phyloP scores from a whole-genome alignment of 2,329 filamentous ascomycete genomes.

The Botrytis paeoniae region DNA sequence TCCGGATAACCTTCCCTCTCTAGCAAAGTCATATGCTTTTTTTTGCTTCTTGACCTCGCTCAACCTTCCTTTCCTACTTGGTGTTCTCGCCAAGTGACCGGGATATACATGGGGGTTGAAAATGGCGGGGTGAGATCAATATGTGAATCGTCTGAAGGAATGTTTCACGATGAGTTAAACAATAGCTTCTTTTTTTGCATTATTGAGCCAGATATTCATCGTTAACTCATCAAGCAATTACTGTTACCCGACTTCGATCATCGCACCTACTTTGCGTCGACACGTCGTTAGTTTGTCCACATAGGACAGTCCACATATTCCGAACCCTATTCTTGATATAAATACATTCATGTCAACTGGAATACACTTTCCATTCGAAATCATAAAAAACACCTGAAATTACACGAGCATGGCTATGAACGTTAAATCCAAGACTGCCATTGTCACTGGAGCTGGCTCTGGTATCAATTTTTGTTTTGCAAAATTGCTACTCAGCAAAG shows the following conservation, averaged over 20 bases:
- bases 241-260: not conserved
- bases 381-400: not conserved
- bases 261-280: not conserved
- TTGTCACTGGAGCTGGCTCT: slow-evolving; percentile 54
- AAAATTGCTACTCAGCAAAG: slow-evolving; percentile 41
- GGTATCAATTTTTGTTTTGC: slow-evolving; percentile 50
- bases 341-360: not conserved
- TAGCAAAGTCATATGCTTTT: not conserved
- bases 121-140: not conserved
- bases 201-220: not conserved
- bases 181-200: not conserved
- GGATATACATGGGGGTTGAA: not conserved
- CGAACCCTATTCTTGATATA: not conserved
- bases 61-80: not conserved
- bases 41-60: not conserved
- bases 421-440: slow-evolving; percentile 48
- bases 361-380: not conserved
- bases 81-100: not conserved
- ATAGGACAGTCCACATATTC: not conserved
- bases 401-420: slow-evolving; percentile 32
- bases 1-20: not conserved
- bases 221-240: not conserved
- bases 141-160: not conserved
- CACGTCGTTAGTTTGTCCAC: not conserved
- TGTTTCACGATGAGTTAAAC: not conserved